Base-by-base conservation (phyloP, 768 basidiomycete genomes). In the Trametopsis cervina region DNA sequence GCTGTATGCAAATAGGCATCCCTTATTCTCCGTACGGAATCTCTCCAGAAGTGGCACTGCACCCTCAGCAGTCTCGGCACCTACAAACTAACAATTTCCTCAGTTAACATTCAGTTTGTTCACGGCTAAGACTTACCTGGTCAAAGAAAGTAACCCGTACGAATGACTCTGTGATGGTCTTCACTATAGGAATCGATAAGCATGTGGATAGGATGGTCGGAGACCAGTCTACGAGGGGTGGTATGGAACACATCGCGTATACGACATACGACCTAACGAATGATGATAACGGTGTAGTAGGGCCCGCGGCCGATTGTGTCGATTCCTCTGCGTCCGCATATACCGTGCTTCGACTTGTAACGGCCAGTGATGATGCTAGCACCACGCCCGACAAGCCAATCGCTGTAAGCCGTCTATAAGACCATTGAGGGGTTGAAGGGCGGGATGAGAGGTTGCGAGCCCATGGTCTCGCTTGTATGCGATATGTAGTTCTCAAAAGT, bases 131-230 rank as follows among this genome's bases (percentile, higher is more conserved):
- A 51, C 74, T 24, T 53, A 85, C 87, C 68, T 94, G 92, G 40
- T 78, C 74, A 58, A 92, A 95, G 69, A 96, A 95, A 0, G 92
- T 94, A 9, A 72, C 65, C 36, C 88, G 73, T 4, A 95, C 84
- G 46, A 88, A 60, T 1, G 69, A 69, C 58, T 90, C 81, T 1
- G 84, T 81, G 35, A 90, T 57, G 46, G 76, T 69, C 49, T 72
- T 77, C 0, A 93, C 40, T 11, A 71, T 66, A 0, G 81, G 80
- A 0, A 84, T 74, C n/a, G 84, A 76, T 1, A 81, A 65, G 36
- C 83, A 57, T 1, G 69, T 56, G 11, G 75, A 65, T 37, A 96
- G 70, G 21, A 93, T 65, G 40, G 65, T 63, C 0, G 90, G 89
- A 1, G 89, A 79, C 49, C 77, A 66, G 57, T 94, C 87, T 23